Percentiles rank a stretch among this genome's conserved stretches.
Evolutionary conservation across 2,329 filamentous ascomycete genomes (phyloP).

Genomic region (Mollisia scopiformis): DNA sequence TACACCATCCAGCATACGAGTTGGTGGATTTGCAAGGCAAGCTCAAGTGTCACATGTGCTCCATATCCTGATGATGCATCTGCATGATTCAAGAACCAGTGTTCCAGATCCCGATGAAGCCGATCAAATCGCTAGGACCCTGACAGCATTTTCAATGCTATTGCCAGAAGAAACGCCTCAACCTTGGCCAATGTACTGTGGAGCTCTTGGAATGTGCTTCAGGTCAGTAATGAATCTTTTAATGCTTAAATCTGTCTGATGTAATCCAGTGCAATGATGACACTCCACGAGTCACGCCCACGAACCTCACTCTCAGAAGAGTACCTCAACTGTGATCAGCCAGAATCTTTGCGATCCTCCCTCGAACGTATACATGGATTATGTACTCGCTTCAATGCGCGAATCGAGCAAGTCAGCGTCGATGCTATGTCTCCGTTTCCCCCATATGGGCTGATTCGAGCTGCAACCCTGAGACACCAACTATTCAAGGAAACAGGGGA

Average conservation of each 20-base stretch:
- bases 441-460: slow-evolving; percentile 12
- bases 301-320: neutral
- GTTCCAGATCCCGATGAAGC: slow-evolving; percentile 14
- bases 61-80: slow-evolving; percentile 17
- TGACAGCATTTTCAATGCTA: slow-evolving; percentile 20
- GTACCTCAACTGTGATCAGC: neutral
- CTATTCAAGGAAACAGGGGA: slow-evolving; percentile 22
- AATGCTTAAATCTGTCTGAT: neutral
- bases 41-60: slow-evolving; percentile 25
- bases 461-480: slow-evolving; percentile 1
- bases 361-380: slow-evolving; percentile 13
- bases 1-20: slow-evolving; percentile 19
- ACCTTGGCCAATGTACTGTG: slow-evolving; percentile 26
- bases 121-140: slow-evolving; percentile 24
- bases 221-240: slow-evolving; percentile 3
- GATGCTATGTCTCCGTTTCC: slow-evolving; percentile 23
- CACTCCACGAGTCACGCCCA: slow-evolving; percentile 16
- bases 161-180: slow-evolving; percentile 25
- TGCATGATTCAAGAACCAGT: slow-evolving; percentile 1
- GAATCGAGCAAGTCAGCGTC: slow-evolving; percentile 13
- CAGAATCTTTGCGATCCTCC: slow-evolving; percentile 16
- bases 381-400: slow-evolving; percentile 12
- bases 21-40: slow-evolving; percentile 25
- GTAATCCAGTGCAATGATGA: slow-evolving; percentile 18
- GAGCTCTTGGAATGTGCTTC: slow-evolving; percentile 26